Conservation (phyloP, 2,329 filamentous ascomycete genomes). For the Bipolaris bicolor region DNA sequence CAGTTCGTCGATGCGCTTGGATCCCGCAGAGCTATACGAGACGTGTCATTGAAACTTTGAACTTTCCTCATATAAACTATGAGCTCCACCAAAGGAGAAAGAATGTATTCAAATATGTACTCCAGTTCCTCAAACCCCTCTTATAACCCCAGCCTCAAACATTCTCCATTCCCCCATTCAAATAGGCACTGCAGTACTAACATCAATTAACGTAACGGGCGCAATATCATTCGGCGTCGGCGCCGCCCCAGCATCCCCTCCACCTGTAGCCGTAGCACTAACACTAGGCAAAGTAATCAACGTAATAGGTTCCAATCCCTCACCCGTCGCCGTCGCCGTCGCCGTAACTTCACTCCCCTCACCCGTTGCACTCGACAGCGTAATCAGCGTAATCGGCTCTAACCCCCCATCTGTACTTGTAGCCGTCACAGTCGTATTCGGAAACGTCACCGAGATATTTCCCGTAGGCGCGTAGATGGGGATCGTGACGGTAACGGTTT, state of each 20-base stretch:
- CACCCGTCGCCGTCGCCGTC: not conserved
- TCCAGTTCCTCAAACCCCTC: not conserved
- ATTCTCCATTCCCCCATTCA: not conserved
- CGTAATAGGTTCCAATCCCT: slow-evolving; percentile 2
- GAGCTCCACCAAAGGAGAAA: too few species aligned
- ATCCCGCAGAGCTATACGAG: slow-evolving; percentile 8
- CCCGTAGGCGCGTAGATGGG: not conserved
- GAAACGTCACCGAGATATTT: not conserved
- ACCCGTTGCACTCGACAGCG: not conserved
- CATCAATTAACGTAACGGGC: slow-evolving; percentile 9
- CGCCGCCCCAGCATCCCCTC: not conserved
- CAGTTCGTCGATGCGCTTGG: slow-evolving; percentile 9
- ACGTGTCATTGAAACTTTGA: not conserved
- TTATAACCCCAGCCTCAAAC: not conserved
- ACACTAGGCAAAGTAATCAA: not conserved
- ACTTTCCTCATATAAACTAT: too few species aligned
- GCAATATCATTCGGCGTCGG: not conserved
- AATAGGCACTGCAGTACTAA: not conserved
- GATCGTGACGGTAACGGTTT: slow-evolving; percentile 2
- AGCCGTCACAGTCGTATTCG: too few species aligned
- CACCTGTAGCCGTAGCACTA: not conserved
- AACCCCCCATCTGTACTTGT: not conserved
- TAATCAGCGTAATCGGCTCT: not conserved
- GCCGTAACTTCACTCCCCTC: too few species aligned
- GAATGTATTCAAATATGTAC: too few species aligned